A percentile compares a stretch with the other conserved stretches of the same genome.
Evolutionary conservation across 2,329 filamentous ascomycete species (phyloP).

Genomic region (Colletotrichum tanaceti): DNA sequence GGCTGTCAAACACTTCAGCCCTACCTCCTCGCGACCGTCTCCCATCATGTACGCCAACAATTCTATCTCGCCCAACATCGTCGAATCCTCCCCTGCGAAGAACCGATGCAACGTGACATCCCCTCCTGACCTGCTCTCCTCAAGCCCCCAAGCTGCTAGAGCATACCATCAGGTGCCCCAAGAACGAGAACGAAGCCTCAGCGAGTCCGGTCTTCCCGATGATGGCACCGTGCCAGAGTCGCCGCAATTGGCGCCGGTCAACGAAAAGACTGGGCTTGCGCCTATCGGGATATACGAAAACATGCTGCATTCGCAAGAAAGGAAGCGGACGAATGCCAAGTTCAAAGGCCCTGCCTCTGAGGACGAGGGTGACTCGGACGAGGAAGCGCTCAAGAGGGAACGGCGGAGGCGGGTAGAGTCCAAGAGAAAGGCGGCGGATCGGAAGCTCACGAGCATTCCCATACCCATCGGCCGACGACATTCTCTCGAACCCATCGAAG

Average conservation of each 20-base stretch:
- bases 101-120: constrained; percentile 61
- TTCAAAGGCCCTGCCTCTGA: constrained; percentile 46
- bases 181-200: constrained; percentile 45
- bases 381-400: constrained; percentile 48
- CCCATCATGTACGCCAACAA: constrained; percentile 58
- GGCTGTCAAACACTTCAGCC: constrained; percentile 61
- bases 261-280: constrained; percentile 35
- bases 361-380: constrained; percentile 53
- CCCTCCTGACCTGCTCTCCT: constrained; percentile 54
- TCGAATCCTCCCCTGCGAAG: constrained; percentile 63
- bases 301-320: constrained; percentile 60
- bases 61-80: constrained; percentile 58
- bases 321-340: constrained; percentile 47
- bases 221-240: constrained; percentile 53
- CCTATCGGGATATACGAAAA: constrained; percentile 58
- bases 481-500: constrained; percentile 10
- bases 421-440: constrained; percentile 55
- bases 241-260: constrained; percentile 40
- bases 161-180: constrained; percentile 24
- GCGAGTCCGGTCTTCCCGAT: constrained; percentile 43
- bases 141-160: constrained; percentile 53
- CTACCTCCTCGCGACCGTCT: constrained; percentile 69
- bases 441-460: constrained; percentile 51
- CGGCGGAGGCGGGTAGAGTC: constrained; percentile 52
- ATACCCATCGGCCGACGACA: constrained; percentile 50